Evolutionary conservation across 2,329 filamentous ascomycete genomes (phyloP).

Genomic region (Aspergillus japonicus): DNA sequence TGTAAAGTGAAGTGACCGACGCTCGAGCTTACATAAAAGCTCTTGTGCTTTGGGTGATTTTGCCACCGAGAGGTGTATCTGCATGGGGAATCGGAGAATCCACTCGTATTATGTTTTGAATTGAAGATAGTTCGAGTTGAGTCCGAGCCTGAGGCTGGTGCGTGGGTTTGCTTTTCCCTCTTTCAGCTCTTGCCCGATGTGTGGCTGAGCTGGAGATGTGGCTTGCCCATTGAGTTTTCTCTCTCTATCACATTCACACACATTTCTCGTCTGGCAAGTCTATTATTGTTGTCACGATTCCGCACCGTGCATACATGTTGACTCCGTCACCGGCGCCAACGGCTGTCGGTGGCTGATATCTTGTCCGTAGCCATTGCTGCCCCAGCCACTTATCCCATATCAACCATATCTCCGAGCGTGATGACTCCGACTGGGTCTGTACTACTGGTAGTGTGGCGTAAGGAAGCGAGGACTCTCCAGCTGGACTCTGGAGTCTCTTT

Average conservation of each 20-base stretch:
- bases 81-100: background rate
- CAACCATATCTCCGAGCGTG: slow-evolving; percentile 3
- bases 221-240: slow-evolving; percentile 7
- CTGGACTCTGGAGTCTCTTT: slow-evolving; percentile 4
- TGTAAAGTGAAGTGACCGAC: background rate
- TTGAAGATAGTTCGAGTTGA: slow-evolving; percentile 4
- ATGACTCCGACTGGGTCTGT: background rate
- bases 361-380: background rate
- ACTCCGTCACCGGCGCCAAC: background rate
- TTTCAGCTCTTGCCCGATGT: slow-evolving; percentile 10
- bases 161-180: slow-evolving; percentile 12
- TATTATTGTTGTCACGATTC: background rate
- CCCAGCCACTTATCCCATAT: background rate
- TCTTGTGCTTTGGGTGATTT: background rate
- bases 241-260: background rate
- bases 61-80: slow-evolving; percentile 8
- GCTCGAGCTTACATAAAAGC: background rate
- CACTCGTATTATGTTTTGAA: slow-evolving; percentile 1
- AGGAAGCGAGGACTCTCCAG: slow-evolving; percentile 7
- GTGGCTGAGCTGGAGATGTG: slow-evolving; percentile 15
- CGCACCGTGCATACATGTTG: background rate
- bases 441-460: slow-evolving; percentile 4
- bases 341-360: no score
- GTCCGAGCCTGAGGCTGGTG: slow-evolving; percentile 14
- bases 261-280: no score